Evolutionary conservation across 306 rosid genomes (phyloP).

Genomic region (Rubus parviflorus): DNA sequence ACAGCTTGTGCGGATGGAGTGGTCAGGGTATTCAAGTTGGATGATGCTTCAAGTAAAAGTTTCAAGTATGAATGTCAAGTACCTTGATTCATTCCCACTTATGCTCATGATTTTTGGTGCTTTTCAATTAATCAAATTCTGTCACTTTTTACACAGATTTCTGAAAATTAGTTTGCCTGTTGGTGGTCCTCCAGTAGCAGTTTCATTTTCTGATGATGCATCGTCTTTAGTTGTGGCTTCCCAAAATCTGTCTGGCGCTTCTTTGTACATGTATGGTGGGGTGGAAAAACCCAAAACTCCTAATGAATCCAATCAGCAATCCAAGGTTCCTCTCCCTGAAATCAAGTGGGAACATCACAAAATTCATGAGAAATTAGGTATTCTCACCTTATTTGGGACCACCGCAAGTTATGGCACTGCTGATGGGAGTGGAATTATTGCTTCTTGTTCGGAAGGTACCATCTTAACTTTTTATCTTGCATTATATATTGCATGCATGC

Average conservation of each 20-base stretch:
- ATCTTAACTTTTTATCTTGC: slow-evolving; percentile 10
- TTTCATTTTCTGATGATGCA: slow-evolving; percentile 62
- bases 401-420: slow-evolving; percentile 86
- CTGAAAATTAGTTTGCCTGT: slow-evolving; percentile 79
- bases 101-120: slow-evolving; percentile 25
- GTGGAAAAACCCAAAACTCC: slow-evolving; percentile 69
- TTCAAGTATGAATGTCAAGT: slow-evolving; percentile 67
- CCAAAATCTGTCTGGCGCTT: slow-evolving; percentile 61
- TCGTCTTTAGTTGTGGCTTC: slow-evolving; percentile 81
- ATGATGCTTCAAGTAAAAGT: slow-evolving; percentile 91
- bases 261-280: slow-evolving; percentile 86
- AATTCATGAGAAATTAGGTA: slow-evolving; percentile 76
- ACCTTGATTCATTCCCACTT: slow-evolving; percentile 10
- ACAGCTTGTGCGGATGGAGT: slow-evolving; percentile 98
- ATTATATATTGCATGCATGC: neutral
- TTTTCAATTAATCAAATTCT: slow-evolving; percentile 7
- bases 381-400: slow-evolving; percentile 73
- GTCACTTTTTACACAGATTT: slow-evolving; percentile 58
- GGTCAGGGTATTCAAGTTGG: slow-evolving; percentile 88
- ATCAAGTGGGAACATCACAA: slow-evolving; percentile 86
- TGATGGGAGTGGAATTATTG: slow-evolving; percentile 88
- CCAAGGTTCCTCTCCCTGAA: slow-evolving; percentile 92
- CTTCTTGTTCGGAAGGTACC: slow-evolving; percentile 98
- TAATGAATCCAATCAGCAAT: slow-evolving; percentile 50
- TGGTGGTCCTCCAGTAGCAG: slow-evolving; percentile 88